Percentiles rank a stretch among this genome's conserved stretches.
phyloP scores from a whole-genome alignment of 208 protist genomes.

The Trypanosoma caninum region DNA sequence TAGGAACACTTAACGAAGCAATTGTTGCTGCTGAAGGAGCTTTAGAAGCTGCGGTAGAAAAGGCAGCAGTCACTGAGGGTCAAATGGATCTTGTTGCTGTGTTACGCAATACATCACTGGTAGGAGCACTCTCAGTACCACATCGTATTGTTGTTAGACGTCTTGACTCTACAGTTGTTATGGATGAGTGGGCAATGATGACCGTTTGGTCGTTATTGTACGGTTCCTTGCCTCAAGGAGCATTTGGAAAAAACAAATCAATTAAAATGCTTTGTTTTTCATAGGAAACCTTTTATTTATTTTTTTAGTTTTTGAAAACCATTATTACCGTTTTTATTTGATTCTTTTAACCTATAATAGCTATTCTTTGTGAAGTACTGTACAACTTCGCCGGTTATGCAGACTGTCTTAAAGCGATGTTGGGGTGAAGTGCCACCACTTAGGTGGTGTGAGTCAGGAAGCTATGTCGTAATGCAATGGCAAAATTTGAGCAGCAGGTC shows the following conservation, averaged over 20 bases:
- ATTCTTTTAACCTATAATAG: too few relatives aligned
- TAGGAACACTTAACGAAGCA: conserved; percentile 54
- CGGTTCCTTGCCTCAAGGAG: conserved; percentile 32
- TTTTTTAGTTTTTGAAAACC: conserved; percentile 3
- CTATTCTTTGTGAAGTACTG: too few relatives aligned
- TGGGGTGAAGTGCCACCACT: too few relatives aligned
- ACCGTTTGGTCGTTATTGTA: conserved; percentile 83
- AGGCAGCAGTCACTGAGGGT: neutral
- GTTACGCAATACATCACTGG: conserved; percentile 58
- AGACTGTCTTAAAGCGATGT: too few relatives aligned
- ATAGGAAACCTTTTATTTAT: conserved; percentile 14
- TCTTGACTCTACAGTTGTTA: conserved; percentile 53
- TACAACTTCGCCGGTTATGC: too few relatives aligned
- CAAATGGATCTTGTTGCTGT: neutral
- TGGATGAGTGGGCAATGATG: conserved; percentile 70
- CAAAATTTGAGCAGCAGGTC: too few relatives aligned
- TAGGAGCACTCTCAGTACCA: conserved; percentile 77
- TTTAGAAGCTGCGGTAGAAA: too few relatives aligned
- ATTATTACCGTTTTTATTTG: conserved; percentile 20
- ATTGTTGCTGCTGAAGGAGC: conserved; percentile 41
- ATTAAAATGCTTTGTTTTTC: conserved; percentile 63
- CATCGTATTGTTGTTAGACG: conserved; percentile 70
- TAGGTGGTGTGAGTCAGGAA: too few relatives aligned
- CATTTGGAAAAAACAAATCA: conserved; percentile 56
- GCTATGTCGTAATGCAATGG: too few relatives aligned